phyloP scores from a whole-genome alignment of 306 rosid species.

The Nissolia schottii region DNA sequence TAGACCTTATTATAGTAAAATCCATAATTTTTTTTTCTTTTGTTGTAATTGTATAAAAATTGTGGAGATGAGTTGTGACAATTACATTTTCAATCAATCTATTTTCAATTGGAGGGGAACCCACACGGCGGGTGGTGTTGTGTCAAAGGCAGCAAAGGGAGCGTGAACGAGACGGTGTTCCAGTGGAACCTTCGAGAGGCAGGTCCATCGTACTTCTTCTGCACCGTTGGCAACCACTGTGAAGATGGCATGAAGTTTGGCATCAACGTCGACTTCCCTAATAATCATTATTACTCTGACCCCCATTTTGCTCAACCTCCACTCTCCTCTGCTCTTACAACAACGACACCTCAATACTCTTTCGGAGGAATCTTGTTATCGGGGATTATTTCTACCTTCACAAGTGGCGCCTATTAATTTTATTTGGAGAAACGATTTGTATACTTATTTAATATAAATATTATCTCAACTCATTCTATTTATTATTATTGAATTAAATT shows the following conservation, averaged over 20 bases:
- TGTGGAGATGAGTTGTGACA: too few species aligned
- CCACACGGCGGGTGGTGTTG: neutral
- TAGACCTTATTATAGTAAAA: too few species aligned
- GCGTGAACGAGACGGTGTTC: neutral
- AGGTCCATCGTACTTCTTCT: constrained; percentile 20
- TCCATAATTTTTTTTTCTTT: too few species aligned
- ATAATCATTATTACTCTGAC: neutral
- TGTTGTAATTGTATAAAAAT: too few species aligned
- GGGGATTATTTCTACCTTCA: too few species aligned
- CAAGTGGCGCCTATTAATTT: too few species aligned
- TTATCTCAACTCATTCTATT: too few species aligned
- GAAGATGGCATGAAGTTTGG: constrained; percentile 33
- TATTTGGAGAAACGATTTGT: too few species aligned
- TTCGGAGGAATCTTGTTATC: too few species aligned
- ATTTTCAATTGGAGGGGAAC: constrained; percentile 24
- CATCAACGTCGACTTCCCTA: constrained; percentile 9
- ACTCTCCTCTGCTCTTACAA: neutral
- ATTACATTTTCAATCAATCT: neutral
- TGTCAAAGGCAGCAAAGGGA: neutral
- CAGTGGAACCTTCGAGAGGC: neutral
- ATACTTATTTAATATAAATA: too few species aligned
- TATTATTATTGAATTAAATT: too few species aligned
- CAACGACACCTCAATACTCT: too few species aligned
- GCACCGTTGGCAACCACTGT: constrained; percentile 28
- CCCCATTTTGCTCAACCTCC: neutral